Evolutionary conservation across 257 asterid genomes (phyloP).

Genomic region (Solanum chmielewskii): DNA sequence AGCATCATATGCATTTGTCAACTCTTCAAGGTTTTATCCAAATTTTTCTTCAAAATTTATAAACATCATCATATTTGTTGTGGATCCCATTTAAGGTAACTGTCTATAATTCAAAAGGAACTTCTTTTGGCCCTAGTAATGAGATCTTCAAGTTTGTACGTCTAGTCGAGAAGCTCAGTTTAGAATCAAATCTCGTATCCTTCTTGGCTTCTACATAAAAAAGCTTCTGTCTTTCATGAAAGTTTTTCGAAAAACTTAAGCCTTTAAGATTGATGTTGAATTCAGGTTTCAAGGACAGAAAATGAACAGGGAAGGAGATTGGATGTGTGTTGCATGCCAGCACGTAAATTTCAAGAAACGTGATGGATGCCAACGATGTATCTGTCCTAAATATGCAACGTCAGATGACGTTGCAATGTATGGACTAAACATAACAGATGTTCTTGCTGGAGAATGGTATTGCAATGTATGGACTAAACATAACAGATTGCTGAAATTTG

Average conservation of each 20-base stretch:
- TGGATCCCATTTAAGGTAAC: conserved; percentile 25
- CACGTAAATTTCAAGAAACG: conserved; percentile 66
- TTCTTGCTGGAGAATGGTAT: conserved; percentile 80
- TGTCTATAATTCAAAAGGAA: background rate
- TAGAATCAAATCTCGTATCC: background rate
- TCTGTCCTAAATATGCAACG: conserved; percentile 60
- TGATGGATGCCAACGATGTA: conserved; percentile 63
- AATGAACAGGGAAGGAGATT: conserved; percentile 74
- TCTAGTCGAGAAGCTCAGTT: background rate
- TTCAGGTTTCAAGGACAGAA: background rate
- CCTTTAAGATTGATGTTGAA: background rate
- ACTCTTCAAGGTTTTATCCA: background rate
- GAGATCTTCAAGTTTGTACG: background rate
- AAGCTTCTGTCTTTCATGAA: background rate
- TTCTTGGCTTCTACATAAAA: background rate
- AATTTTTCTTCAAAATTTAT: conserved; percentile 5
- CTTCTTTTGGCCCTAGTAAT: conserved; percentile 20
- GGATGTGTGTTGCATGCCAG: conserved; percentile 85
- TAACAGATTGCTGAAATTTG: no score
- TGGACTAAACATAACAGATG: conserved; percentile 25
- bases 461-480: conserved; percentile 34
- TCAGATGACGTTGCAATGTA: conserved; percentile 38
- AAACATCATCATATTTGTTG: conserved; percentile 12
- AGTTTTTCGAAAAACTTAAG: background rate
- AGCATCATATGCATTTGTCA: background rate